A percentile compares a stretch with the other conserved stretches of the same genome.
Conservation (phyloP, 306 rosid genomes). For the Purshia tridentata region DNA sequence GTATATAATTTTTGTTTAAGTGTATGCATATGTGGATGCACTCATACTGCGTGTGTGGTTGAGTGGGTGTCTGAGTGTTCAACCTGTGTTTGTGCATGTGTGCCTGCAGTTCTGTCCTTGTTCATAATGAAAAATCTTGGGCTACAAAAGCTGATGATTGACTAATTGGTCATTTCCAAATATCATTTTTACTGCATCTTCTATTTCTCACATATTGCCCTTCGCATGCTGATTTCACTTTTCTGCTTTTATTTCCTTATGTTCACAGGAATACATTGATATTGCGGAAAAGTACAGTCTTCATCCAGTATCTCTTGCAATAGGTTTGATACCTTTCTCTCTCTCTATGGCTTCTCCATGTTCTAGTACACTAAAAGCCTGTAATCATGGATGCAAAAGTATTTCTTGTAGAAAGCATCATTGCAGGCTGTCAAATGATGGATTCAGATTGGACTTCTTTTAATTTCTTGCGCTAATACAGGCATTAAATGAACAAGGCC, state of each 20-base stretch:
- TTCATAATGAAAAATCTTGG: not conserved
- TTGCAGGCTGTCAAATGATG: not conserved
- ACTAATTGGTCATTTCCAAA: too few species aligned
- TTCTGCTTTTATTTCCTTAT: conserved; percentile 25
- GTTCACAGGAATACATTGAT: conserved; percentile 64
- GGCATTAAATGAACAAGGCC: too few species aligned
- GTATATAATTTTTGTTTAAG: not conserved
- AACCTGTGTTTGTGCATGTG: not conserved
- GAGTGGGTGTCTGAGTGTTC: not conserved
- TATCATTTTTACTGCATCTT: not conserved
- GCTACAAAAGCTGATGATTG: too few species aligned
- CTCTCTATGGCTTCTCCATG: not conserved
- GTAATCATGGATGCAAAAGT: conserved; percentile 1
- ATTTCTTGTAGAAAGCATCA: not conserved
- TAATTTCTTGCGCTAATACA: not conserved
- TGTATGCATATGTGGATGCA: not conserved
- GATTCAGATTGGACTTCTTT: too few species aligned
- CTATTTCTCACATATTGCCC: not conserved
- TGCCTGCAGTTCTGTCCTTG: not conserved
- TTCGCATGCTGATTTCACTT: conserved; percentile 9
- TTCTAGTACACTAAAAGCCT: not conserved
- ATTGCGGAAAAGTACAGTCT: conserved; percentile 55
- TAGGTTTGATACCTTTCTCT: conserved; percentile 53
- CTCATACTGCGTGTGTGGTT: too few species aligned
- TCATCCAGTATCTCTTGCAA: conserved; percentile 84